Base-by-base conservation (phyloP, 352 stramenopile species). In the Phytophthora kernoviae region DNA sequence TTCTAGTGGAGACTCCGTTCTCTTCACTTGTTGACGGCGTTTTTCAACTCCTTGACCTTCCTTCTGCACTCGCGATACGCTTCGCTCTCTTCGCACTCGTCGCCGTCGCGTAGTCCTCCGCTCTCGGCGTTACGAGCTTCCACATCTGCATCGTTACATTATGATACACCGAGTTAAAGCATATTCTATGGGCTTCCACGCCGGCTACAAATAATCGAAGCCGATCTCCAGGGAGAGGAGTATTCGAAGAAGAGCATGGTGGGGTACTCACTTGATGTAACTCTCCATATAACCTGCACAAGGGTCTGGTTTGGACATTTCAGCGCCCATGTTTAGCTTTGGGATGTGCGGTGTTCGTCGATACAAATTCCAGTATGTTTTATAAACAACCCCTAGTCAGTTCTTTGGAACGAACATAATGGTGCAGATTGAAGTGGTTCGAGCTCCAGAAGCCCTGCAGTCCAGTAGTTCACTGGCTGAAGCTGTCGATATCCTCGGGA, bases 201-300 rank as follows among this genome's bases (percentile, higher is more conserved):
- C 9, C 9, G 14, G 15, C 37, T 18, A 20, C 37, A 43, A 43
- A 46, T 14, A 17, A 39, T 22, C 39, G 2, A 27, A 11, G 26
- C 20, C 42, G 6, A 18, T 20, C n/a, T 15, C 36, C 6, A 26
- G 33, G 44, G 11, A 17, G 51, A n/a, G n/a, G 27, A 30, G 20
- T 18, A 1, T 5, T n/a, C 22, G 36, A 47, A 22, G 17, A 40
- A 24, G 43, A 55, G 18, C 12, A 43, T 6, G 12, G 37, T 6
- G 4, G 18, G 20, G 11, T 24, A 89, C 77, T 62, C 51, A 92
- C 82, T 85, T 89, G 68, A 92, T 83, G 67, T 92, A 92, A 36
- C 51, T 61, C 15, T 84, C 67, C 80, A 92, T 92, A 58, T 87
- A 65, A 1, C 50, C 40, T 15, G 73, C 59, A 58, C 82, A 92